Evolutionary conservation across 305 asterid genomes (phyloP).

Genomic region (Fraxinus dipetala): DNA sequence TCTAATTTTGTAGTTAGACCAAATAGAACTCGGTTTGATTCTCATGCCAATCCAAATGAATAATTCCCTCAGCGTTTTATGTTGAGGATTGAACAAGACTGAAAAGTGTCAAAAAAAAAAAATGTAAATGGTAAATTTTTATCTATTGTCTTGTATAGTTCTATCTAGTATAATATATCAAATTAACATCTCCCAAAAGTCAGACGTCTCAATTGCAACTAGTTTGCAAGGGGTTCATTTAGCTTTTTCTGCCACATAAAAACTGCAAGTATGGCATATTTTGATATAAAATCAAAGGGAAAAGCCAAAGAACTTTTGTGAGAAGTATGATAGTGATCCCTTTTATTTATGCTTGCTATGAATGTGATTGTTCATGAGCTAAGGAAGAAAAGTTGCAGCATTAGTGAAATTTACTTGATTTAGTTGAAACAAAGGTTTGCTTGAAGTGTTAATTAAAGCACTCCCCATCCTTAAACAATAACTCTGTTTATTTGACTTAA

Average conservation of each 20-base stretch:
- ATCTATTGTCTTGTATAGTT: neutral
- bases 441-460: neutral
- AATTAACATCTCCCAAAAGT: neutral
- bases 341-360: constrained; percentile 39
- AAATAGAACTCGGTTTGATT: neutral
- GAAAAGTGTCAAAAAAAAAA: neutral
- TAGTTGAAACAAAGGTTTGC: neutral
- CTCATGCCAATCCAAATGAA: neutral
- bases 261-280: neutral
- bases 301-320: neutral
- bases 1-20: no score
- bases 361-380: constrained; percentile 59
- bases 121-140: neutral
- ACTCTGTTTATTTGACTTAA: neutral
- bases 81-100: neutral
- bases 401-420: neutral
- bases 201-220: neutral
- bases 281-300: neutral
- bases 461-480: neutral
- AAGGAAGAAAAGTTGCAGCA: neutral
- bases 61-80: neutral
- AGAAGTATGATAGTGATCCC: neutral
- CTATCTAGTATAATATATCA: neutral
- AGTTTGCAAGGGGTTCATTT: neutral
- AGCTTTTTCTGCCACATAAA: neutral